phyloP scores from a whole-genome alignment of 371 early-diverging fungal genomes.

The Circinella umbellata region DNA sequence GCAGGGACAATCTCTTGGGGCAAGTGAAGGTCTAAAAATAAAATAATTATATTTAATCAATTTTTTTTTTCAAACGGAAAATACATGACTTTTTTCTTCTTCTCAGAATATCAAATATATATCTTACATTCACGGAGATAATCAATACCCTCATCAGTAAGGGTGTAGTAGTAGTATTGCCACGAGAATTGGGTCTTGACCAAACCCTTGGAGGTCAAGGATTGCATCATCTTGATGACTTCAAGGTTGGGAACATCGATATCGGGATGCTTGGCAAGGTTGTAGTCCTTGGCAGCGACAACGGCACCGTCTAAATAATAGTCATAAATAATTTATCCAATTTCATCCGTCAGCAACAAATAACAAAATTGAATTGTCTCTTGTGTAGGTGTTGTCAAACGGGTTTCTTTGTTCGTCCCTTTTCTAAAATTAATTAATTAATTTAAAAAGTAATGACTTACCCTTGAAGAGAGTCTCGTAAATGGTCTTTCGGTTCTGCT shows the following conservation, averaged over 20 bases:
- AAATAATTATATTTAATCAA: background rate
- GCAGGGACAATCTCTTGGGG: slow-evolving; percentile 97
- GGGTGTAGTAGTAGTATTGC: slow-evolving; percentile 99
- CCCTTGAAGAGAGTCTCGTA: slow-evolving; percentile 93
- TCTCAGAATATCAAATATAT: background rate
- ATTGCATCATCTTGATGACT: slow-evolving; percentile 99
- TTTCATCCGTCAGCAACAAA: background rate
- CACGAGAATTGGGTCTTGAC: slow-evolving; percentile 99
- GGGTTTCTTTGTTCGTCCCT: too few relatives aligned
- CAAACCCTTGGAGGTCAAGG: slow-evolving; percentile 92
- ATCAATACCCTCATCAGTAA: slow-evolving; percentile 97
- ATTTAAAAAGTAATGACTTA: slow-evolving; percentile 24
- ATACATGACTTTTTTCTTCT: background rate
- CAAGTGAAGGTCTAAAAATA: slow-evolving; percentile 81
- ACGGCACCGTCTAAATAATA: slow-evolving; percentile 87
- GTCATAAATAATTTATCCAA: background rate
- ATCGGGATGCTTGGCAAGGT: slow-evolving; percentile 93
- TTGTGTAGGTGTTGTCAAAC: too few relatives aligned
- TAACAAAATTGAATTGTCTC: too few relatives aligned
- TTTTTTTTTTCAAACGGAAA: too few relatives aligned
- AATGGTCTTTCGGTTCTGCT: slow-evolving; percentile 94
- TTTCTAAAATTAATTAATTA: too few relatives aligned
- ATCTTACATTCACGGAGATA: slow-evolving; percentile 89
- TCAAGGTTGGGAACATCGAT: slow-evolving; percentile 97
- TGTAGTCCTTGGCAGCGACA: slow-evolving; percentile 98